These are phyloP conservation scores for Penstemon newberryi DNA, from an alignment of 257 asterid species.

Conservation along the genomic window DNA sequence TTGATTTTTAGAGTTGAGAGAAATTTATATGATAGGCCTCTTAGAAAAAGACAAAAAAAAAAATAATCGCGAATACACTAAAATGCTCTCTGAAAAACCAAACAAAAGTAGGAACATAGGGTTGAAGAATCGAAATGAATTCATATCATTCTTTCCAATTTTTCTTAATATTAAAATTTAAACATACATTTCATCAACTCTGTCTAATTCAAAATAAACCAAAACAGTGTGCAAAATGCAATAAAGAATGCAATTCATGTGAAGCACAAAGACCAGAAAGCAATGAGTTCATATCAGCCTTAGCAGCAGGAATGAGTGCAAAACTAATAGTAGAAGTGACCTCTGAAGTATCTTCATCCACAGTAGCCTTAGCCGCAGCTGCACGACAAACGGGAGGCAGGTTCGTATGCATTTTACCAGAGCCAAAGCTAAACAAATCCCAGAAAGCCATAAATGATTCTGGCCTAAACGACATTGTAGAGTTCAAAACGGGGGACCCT, in stretches of 20 bases:
- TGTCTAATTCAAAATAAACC: conserved; percentile 1
- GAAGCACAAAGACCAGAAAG: conserved; percentile 41
- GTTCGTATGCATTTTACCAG: conserved; percentile 57
- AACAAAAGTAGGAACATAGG: too few species aligned
- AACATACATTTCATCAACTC: background rate
- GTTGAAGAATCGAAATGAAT: too few species aligned
- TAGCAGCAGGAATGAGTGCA: conserved; percentile 65
- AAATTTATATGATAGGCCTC: too few species aligned
- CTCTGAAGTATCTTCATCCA: conserved; percentile 50
- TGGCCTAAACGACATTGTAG: conserved; percentile 56
- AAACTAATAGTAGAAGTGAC: conserved; percentile 61
- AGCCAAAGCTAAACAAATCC: conserved; percentile 37
- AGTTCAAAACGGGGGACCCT: conserved; percentile 64
- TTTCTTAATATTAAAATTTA: background rate
- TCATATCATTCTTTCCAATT: background rate
- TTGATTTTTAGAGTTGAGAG: too few species aligned
- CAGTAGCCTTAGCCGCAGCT: conserved; percentile 65
- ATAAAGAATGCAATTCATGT: conserved; percentile 34
- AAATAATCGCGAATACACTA: too few species aligned
- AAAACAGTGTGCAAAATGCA: conserved; percentile 40
- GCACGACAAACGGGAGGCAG: conserved; percentile 62
- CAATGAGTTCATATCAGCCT: conserved; percentile 56
- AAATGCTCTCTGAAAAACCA: too few species aligned
- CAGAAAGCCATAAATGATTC: conserved; percentile 50
- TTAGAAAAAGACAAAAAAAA: too few species aligned